Conservation (phyloP, 331 rosid species). For the Malus hybrid region DNA sequence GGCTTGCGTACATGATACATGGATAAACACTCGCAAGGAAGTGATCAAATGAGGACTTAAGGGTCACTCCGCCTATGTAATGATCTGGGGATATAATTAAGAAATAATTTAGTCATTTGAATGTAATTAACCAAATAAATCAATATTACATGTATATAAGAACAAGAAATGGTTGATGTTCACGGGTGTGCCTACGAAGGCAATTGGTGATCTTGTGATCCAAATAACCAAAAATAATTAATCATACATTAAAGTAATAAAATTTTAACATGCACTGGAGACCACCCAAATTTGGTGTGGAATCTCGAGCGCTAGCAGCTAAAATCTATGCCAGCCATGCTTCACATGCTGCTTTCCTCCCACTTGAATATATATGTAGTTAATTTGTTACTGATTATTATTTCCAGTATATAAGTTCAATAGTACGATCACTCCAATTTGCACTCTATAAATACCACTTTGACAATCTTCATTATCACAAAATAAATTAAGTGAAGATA, state of each 20-base stretch:
- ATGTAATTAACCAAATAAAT: too few species aligned
- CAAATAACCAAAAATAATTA: neutral
- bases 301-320: slow-evolving; percentile 15
- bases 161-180: slow-evolving; percentile 16
- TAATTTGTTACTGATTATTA: neutral
- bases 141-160: too few species aligned
- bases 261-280: neutral
- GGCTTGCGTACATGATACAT: too few species aligned
- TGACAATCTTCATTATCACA: neutral
- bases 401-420: neutral
- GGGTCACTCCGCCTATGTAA: too few species aligned
- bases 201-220: slow-evolving; percentile 18
- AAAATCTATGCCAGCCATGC: neutral
- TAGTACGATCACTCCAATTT: neutral
- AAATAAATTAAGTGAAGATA: neutral
- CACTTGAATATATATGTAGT: neutral
- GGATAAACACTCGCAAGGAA: too few species aligned
- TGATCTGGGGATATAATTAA: too few species aligned
- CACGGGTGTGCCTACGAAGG: slow-evolving; percentile 36
- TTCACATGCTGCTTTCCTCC: slow-evolving; percentile 6
- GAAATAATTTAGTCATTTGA: too few species aligned
- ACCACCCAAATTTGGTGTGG: neutral
- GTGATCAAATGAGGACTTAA: too few species aligned
- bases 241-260: neutral
- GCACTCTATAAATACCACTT: slow-evolving; percentile 15